Evolutionary conservation across 2,329 filamentous ascomycete species (phyloP), one percentile per base, ranked within the genome.

Genomic region (Corinectria fuckeliana): DNA sequence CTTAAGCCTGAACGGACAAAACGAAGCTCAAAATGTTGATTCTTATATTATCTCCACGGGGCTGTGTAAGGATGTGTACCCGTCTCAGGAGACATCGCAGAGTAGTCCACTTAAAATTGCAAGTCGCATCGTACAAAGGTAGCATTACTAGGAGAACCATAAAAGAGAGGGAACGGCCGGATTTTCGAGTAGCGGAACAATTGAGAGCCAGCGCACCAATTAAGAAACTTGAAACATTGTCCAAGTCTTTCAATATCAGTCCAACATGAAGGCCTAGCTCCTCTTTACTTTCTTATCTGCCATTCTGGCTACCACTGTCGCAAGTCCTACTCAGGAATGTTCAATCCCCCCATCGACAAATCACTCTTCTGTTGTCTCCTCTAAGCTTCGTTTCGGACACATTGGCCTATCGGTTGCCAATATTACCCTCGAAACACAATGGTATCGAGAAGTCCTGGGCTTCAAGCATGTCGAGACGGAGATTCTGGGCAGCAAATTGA

Each of bases 391-490:
- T 18, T 48, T 48, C 11, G 44, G 44, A 13, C 44, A 48, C 11
- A 21, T 48, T 20, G 44, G 44, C 11, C 28, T 48, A 11, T 48
- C 44, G 9, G 44, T 48, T 32, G 26, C 44, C 26, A 48, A 48
- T 11, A 30, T 48, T 14, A 48, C 44, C 14, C 44, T 48, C 44
- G 44, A 48, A 48, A 48, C 44, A 1, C 26, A 18, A 20, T 48
- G 44, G 44, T 48, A 48, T 28, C 44, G 44, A 30, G n/a, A 34
- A 16, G 26, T 48, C n/a, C 26, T 48, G 44, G 44, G 44, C 44
- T 48, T 48, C 44, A 34, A 23, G 26, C n/a, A 32, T 32, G n/a
- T 32, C 28, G 44, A 48, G n/a, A 48, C 44, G 3, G 44, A 48
- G 16, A 48, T 48, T 23, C 4, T 48, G n/a, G 44, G 44, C 26